phyloP scores from a whole-genome alignment of 225 moss, liverwort and hornwort genomes.

The Pleurozium schreberi region DNA sequence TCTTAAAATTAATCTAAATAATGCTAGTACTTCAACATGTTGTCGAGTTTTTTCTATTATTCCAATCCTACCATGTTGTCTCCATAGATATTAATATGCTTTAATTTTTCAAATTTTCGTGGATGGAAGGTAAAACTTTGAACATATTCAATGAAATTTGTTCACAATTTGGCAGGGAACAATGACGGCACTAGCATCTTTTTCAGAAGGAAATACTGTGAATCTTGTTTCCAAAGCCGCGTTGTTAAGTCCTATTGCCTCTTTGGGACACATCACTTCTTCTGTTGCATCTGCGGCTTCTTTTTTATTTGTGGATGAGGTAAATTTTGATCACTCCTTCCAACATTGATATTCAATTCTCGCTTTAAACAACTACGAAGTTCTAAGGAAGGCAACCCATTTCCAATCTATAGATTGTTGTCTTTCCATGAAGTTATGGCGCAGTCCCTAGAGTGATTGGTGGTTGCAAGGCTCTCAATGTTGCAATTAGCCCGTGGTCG shows the following conservation, averaged over 20 bases:
- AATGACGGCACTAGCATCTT: conserved; percentile 43
- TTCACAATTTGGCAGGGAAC: conserved; percentile 23
- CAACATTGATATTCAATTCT: not conserved
- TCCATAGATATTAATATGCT: not conserved
- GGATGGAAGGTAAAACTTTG: not conserved
- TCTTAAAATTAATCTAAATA: not conserved
- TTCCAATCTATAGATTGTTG: too few species aligned
- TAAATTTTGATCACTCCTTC: not conserved
- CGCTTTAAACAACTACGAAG: not conserved
- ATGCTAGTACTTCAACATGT: not conserved
- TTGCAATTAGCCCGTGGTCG: too few species aligned
- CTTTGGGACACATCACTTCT: conserved; percentile 31
- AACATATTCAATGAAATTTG: not conserved
- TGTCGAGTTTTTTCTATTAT: not conserved
- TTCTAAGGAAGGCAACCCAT: too few species aligned
- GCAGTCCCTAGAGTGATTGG: too few species aligned
- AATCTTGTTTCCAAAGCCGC: conserved; percentile 32
- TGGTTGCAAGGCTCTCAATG: too few species aligned
- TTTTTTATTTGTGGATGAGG: conserved; percentile 41
- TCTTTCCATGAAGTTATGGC: too few species aligned
- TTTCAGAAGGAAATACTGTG: conserved; percentile 26
- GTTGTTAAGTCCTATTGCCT: conserved; percentile 33
- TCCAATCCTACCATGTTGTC: not conserved
- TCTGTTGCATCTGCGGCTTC: conserved; percentile 26
- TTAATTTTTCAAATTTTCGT: not conserved